phyloP scores from a whole-genome alignment of 805 yeast species.

The Candida odintsovae region DNA sequence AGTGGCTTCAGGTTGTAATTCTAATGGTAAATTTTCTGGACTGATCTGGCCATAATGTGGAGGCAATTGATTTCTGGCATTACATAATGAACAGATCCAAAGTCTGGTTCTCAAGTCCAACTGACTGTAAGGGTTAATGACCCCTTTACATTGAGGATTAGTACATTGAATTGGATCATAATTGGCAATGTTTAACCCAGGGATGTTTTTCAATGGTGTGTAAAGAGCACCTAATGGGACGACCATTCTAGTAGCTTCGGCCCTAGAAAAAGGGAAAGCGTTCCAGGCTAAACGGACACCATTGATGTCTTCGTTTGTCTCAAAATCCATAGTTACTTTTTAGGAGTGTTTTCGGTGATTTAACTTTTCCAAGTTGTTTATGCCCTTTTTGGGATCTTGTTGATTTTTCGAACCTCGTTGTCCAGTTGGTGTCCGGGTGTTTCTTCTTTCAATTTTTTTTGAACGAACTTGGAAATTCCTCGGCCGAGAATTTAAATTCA shows the following conservation, averaged over 20 bases:
- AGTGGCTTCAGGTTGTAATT: constrained; percentile 59
- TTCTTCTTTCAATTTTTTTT: background rate
- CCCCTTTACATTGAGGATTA: constrained; percentile 69
- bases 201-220: constrained; percentile 84
- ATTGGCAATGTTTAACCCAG: constrained; percentile 68
- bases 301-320: constrained; percentile 61
- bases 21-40: constrained; percentile 75
- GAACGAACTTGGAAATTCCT: no score
- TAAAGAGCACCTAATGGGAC: constrained; percentile 92
- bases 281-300: constrained; percentile 79
- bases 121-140: constrained; percentile 81
- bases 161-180: constrained; percentile 86
- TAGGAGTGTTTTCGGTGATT: background rate
- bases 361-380: background rate
- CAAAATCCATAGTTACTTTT: constrained; percentile 33
- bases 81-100: constrained; percentile 87
- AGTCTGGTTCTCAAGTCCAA: constrained; percentile 68
- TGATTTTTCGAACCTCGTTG: background rate
- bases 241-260: constrained; percentile 85
- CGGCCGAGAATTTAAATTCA: no score
- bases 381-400: background rate
- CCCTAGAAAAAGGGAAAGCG: constrained; percentile 81
- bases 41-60: constrained; percentile 73
- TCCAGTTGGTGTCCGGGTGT: background rate
- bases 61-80: constrained; percentile 73